Conservation (phyloP, 495 filamentous ascomycete species). For the Extremus antarcticus region DNA sequence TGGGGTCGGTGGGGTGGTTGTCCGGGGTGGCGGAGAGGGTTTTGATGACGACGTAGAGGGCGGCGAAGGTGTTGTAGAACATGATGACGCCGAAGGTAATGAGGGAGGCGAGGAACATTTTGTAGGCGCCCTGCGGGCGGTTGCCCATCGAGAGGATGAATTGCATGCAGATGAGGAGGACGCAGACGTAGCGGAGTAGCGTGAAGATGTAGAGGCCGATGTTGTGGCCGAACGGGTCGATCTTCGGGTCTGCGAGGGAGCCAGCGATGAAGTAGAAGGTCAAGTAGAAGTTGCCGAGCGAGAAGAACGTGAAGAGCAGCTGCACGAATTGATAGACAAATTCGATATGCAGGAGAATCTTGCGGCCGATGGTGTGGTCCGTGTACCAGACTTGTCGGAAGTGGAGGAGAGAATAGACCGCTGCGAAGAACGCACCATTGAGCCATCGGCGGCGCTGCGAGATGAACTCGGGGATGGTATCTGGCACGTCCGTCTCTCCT, state of each 20-base stretch:
- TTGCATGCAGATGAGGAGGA: conserved; percentile 82
- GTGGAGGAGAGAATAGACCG: conserved; percentile 93
- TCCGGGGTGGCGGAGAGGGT: conserved; percentile 51
- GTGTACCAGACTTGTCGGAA: conserved; percentile 88
- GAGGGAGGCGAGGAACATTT: conserved; percentile 80
- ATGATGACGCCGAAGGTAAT: conserved; percentile 86
- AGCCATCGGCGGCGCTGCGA: conserved; percentile 93
- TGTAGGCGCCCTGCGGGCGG: conserved; percentile 88
- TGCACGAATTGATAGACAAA: conserved; percentile 90
- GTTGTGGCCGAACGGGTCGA: conserved; percentile 84
- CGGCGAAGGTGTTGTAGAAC: conserved; percentile 84
- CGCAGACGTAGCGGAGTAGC: conserved; percentile 70
- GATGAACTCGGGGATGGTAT: conserved; percentile 83
- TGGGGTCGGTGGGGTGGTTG: conserved; percentile 75
- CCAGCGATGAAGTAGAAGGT: conserved; percentile 98
- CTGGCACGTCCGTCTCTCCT: conserved; percentile 94
- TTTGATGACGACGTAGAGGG: conserved; percentile 72
- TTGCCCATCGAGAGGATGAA: conserved; percentile 99
- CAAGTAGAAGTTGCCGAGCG: conserved; percentile 94
- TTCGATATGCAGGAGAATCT: conserved; percentile 87
- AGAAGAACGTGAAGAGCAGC: conserved; percentile 93
- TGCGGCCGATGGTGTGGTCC: conserved; percentile 80
- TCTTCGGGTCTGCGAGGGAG: conserved; percentile 64
- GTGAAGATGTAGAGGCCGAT: conserved; percentile 78
- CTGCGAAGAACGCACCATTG: conserved; percentile 97